These are phyloP conservation scores for Phytophthora litchii DNA, from an alignment of 352 stramenopile genomes.

Conservation along the genomic window DNA sequence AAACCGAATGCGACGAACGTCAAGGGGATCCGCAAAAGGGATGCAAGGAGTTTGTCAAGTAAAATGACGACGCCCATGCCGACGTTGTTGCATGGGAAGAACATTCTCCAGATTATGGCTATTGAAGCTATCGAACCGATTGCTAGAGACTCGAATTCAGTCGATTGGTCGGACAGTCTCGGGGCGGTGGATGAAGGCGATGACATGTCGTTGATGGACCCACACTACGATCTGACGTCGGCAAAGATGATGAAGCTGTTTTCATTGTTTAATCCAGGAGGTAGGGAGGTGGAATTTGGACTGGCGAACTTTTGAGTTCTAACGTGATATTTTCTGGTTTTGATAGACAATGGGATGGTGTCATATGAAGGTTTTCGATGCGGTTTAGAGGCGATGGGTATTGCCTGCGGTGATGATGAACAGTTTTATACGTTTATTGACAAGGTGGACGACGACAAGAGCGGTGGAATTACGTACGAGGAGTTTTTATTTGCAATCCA, in stretches of 20 bases:
- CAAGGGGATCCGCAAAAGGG: not conserved
- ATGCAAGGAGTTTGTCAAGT: not conserved
- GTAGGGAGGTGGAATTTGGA: conserved; percentile 18
- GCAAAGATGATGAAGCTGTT: conserved; percentile 74
- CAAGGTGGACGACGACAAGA: conserved; percentile 85
- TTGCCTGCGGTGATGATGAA: conserved; percentile 63
- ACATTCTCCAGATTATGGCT: conserved; percentile 66
- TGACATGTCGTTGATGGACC: conserved; percentile 77
- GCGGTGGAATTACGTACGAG: conserved; percentile 80
- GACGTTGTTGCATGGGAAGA: conserved; percentile 58
- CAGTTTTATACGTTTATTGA: conserved; percentile 76
- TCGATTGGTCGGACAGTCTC: conserved; percentile 69
- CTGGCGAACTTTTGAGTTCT: not conserved
- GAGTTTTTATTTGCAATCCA: conserved; percentile 89
- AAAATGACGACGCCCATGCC: conserved; percentile 30
- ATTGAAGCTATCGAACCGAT: conserved; percentile 40
- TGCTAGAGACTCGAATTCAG: conserved; percentile 48
- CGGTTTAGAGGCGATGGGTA: conserved; percentile 81
- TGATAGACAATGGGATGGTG: conserved; percentile 62
- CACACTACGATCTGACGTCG: conserved; percentile 85
- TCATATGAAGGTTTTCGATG: conserved; percentile 76
- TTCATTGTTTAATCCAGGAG: conserved; percentile 60
- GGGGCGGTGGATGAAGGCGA: conserved; percentile 38
- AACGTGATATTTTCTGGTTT: conserved; percentile 8
- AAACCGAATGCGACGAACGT: not conserved